A percentile compares a stretch with the other conserved stretches of the same genome.
phyloP scores from a whole-genome alignment of 2,329 filamentous ascomycete species.

The Exophiala alcalophila region DNA sequence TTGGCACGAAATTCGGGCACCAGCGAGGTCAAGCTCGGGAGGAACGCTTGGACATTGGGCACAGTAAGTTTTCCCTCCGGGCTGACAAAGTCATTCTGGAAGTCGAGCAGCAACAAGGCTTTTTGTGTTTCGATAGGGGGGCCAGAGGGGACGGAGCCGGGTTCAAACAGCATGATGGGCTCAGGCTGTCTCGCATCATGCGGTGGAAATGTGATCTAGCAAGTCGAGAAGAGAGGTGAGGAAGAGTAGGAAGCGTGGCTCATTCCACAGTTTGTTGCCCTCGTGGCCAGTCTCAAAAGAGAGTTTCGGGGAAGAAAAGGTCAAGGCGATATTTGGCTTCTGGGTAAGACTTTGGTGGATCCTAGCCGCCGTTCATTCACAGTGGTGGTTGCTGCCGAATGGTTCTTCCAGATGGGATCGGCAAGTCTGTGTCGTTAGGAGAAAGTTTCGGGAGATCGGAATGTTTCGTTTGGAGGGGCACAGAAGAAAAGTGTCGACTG shows the following conservation, averaged over 20 bases:
- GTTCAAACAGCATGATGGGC: conserved; percentile 27
- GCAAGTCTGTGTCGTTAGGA: too few species aligned
- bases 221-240: neutral
- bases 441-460: too few species aligned
- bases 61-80: conserved; percentile 66
- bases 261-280: too few species aligned
- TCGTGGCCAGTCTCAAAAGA: too few species aligned
- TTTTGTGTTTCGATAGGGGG: conserved; percentile 58
- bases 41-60: conserved; percentile 60
- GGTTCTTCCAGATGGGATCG: too few species aligned
- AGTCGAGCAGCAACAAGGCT: conserved; percentile 78
- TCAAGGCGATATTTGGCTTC: too few species aligned
- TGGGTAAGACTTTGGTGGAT: too few species aligned
- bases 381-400: too few species aligned
- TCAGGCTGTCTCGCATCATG: conserved; percentile 14
- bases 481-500: too few species aligned
- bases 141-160: conserved; percentile 28
- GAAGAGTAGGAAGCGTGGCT: neutral
- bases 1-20: conserved; percentile 69
- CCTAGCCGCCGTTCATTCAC: too few species aligned
- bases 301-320: too few species aligned
- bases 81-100: conserved; percentile 85
- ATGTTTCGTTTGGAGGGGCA: too few species aligned
- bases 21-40: conserved; percentile 64
- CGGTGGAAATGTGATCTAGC: neutral